Base-by-base conservation (phyloP, 2,329 filamentous ascomycete genomes). In the Aureobasidium sp. region DNA sequence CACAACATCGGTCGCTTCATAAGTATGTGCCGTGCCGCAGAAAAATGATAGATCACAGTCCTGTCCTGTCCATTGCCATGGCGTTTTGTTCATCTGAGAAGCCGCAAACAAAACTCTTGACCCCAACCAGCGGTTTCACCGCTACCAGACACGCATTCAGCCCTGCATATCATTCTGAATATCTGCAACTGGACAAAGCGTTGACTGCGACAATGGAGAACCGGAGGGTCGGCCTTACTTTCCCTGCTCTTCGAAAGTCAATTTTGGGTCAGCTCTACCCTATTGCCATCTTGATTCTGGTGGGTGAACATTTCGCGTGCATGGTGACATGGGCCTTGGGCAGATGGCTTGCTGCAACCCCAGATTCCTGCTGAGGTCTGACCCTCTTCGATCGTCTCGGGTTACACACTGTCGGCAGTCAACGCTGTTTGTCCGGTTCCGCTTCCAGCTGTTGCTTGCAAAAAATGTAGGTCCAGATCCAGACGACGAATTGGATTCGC, bases 51-150 rank as follows among this genome's bases (percentile, higher is more conserved):
- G 57, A 61, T 61, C 47, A 61, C 57, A 44, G 12, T 37, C 41
- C 20, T 41, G 34, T n/a, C 17, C 29, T 17, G 8, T 37, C 34
- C 29, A 37, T 47, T 39, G 47, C 26, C 53, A 47, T 24, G n/a
- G 53, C 27, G 43, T 50, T 26, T 17, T 36, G 27, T 47, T 20
- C 27, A 20, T 36, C 20, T 20, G 20, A 41, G 55, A 59, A 10
- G n/a, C 43, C 32, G 55, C 43, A 59, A 59, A 59, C 55, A 47
- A 27, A 43, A 47, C 10, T 26, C 41, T 36, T 27, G 55, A 47
- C 43, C 55, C 55, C 55, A 59, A 32, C 24, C 56, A 50, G 46
- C 37, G 46, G 57, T 61, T 51, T 32, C 57, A 61, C 47, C 57
- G 47, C 56, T 60, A 44, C 46, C 47, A n/a, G 13, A 41, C 55